phyloP scores from a whole-genome alignment of 2,329 filamentous ascomycete genomes.

The Zasmidium angulare region DNA sequence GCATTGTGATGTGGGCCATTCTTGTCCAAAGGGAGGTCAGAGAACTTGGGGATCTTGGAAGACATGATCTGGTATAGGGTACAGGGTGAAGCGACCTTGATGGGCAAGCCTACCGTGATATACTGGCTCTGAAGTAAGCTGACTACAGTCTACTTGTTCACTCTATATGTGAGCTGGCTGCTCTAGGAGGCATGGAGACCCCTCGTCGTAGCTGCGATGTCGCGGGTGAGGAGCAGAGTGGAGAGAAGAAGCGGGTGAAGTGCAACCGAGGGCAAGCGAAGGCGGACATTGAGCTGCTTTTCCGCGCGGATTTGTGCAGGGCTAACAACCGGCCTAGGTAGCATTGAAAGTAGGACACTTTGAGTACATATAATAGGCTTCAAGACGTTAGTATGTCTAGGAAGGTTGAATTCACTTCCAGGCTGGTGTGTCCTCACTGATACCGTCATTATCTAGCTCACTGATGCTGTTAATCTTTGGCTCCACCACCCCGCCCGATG shows the following conservation, averaged over 20 bases:
- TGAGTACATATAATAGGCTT: no score
- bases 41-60: slow-evolving; percentile 45
- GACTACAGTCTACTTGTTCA: not conserved
- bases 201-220: slow-evolving; percentile 9
- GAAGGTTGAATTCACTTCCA: no score
- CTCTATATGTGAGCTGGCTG: not conserved
- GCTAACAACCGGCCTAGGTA: no score
- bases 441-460: no score
- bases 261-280: slow-evolving; percentile 4
- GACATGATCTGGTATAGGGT: slow-evolving; percentile 9
- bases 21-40: slow-evolving; percentile 49
- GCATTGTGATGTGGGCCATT: slow-evolving; percentile 47
- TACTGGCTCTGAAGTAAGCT: not conserved
- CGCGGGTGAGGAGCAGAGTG: slow-evolving; percentile 9
- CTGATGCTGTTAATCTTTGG: no score
- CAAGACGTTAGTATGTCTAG: no score
- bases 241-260: slow-evolving; percentile 8
- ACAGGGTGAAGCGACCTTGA: slow-evolving; percentile 8
- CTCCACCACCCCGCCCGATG: no score
- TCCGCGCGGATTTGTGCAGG: not conserved
- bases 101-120: slow-evolving; percentile 1
- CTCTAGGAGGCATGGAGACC: not conserved
- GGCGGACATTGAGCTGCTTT: not conserved
- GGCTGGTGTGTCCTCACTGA: no score
- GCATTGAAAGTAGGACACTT: no score